Conservation (phyloP, 495 filamentous ascomycete species). For the Bacidia rubella region DNA sequence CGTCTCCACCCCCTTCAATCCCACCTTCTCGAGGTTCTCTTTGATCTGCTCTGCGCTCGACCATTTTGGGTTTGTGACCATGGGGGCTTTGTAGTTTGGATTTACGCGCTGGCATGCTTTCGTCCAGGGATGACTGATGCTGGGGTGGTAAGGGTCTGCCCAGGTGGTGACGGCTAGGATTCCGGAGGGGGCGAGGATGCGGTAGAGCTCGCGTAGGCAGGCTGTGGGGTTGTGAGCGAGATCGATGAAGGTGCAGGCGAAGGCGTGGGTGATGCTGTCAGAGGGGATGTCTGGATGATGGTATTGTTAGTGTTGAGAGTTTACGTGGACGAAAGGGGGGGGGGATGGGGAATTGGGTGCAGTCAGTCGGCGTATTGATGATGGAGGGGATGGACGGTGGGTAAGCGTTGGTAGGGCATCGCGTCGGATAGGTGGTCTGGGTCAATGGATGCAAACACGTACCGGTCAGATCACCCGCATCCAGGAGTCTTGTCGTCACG, state of each 20-base stretch:
- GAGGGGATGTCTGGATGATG: slow-evolving; percentile 23
- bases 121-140: slow-evolving; percentile 5
- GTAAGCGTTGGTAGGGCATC: no score
- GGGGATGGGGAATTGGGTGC: not conserved
- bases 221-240: slow-evolving; percentile 31
- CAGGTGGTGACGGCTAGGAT: slow-evolving; percentile 3
- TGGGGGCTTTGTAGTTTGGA: slow-evolving; percentile 3
- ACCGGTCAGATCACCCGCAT: slow-evolving; percentile 6
- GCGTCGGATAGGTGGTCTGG: not conserved
- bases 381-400: no score
- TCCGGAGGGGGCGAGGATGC: slow-evolving; percentile 4
- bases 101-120: not conserved
- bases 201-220: slow-evolving; percentile 2
- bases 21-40: slow-evolving; percentile 2
- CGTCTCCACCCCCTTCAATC: slow-evolving; percentile 9
- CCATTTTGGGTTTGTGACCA: slow-evolving; percentile 8
- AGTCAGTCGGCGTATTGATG: not conserved
- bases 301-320: not conserved
- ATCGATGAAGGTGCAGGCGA: slow-evolving; percentile 57
- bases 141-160: slow-evolving; percentile 8
- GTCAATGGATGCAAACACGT: not conserved
- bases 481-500: slow-evolving; percentile 3
- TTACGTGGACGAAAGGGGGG: not conserved
- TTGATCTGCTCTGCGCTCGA: not conserved
- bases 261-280: slow-evolving; percentile 65